Conservation (phyloP, 805 yeast genomes). For the Myxozyma neotropica region DNA sequence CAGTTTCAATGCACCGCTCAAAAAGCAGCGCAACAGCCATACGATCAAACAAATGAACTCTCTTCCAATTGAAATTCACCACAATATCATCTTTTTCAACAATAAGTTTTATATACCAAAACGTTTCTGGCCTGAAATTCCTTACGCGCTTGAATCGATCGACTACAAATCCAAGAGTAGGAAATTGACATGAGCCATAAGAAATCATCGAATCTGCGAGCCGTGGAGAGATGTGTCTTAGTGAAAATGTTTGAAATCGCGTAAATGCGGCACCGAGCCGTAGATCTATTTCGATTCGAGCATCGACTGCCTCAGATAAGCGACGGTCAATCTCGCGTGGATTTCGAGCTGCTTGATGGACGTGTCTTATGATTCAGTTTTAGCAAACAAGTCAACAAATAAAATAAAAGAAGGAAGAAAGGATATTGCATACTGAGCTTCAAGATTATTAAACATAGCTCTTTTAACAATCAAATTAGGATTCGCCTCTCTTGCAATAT, state of each 20-base stretch:
- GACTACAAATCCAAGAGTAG: constrained; percentile 94
- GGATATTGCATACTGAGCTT: constrained; percentile 44
- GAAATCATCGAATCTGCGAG: constrained; percentile 52
- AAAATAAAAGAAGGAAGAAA: too few relatives aligned
- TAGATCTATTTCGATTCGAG: constrained; percentile 84
- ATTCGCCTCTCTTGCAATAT: constrained; percentile 64
- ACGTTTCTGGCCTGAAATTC: constrained; percentile 71
- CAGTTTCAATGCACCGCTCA: constrained; percentile 59
- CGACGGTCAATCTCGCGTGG: constrained; percentile 66
- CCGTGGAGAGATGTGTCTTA: constrained; percentile 37
- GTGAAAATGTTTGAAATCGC: constrained; percentile 63
- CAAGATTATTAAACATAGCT: constrained; percentile 87
- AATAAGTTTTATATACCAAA: constrained; percentile 71
- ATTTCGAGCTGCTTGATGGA: constrained; percentile 69
- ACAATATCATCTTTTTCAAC: constrained; percentile 40
- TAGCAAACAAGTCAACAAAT: too few relatives aligned
- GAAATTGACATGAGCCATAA: constrained; percentile 95
- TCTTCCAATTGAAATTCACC: constrained; percentile 62
- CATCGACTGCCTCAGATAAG: constrained; percentile 80
- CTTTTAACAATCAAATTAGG: constrained; percentile 57
- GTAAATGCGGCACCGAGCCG: constrained; percentile 90
- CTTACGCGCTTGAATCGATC: constrained; percentile 81
- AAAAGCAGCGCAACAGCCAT: constrained; percentile 63
- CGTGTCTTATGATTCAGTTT: too few relatives aligned
- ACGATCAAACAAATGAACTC: constrained; percentile 73